Conservation (phyloP, 2,329 filamentous ascomycete genomes). For the Dactylellina leptospora region DNA sequence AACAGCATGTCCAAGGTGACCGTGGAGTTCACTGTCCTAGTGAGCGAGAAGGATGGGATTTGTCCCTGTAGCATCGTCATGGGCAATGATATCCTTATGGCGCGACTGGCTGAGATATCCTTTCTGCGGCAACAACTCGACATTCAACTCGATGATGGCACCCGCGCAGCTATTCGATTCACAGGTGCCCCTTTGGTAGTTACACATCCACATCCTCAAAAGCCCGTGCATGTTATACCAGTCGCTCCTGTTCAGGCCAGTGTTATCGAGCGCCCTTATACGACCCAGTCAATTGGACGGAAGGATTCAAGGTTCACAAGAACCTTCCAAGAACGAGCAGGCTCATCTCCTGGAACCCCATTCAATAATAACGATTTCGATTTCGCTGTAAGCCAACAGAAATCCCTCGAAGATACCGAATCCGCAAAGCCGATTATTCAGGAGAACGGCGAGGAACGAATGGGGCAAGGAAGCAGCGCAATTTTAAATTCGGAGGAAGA, state of each 20-base stretch:
- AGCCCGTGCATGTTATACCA: slow-evolving; percentile 31
- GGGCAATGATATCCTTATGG: slow-evolving; percentile 49
- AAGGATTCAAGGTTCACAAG: slow-evolving; percentile 51
- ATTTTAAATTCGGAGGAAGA: slow-evolving; percentile 44
- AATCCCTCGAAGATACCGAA: slow-evolving; percentile 16
- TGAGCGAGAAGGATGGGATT: slow-evolving; percentile 49
- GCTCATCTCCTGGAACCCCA: slow-evolving; percentile 42
- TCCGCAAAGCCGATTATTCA: slow-evolving; percentile 1
- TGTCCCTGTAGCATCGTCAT: slow-evolving; percentile 48
- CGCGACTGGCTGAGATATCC: slow-evolving; percentile 46
- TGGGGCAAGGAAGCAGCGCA: slow-evolving; percentile 50
- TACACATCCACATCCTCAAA: slow-evolving; percentile 43
- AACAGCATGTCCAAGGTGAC: slow-evolving; percentile 47
- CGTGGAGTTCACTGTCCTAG: slow-evolving; percentile 46
- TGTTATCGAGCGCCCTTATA: slow-evolving; percentile 40
- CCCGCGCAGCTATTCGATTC: slow-evolving; percentile 47
- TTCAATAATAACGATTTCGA: slow-evolving; percentile 40
- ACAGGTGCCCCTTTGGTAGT: slow-evolving; percentile 44
- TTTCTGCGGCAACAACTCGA: slow-evolving; percentile 39
- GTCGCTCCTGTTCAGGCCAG: slow-evolving; percentile 5
- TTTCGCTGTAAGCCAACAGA: slow-evolving; percentile 28
- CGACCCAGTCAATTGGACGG: slow-evolving; percentile 43
- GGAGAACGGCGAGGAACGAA: slow-evolving; percentile 22
- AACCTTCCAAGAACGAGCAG: slow-evolving; percentile 47
- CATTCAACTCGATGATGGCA: slow-evolving; percentile 48